These are phyloP conservation scores for Penicillium sp. DNA, from an alignment of 2,329 filamentous ascomycete species.

Conservation along the genomic window DNA sequence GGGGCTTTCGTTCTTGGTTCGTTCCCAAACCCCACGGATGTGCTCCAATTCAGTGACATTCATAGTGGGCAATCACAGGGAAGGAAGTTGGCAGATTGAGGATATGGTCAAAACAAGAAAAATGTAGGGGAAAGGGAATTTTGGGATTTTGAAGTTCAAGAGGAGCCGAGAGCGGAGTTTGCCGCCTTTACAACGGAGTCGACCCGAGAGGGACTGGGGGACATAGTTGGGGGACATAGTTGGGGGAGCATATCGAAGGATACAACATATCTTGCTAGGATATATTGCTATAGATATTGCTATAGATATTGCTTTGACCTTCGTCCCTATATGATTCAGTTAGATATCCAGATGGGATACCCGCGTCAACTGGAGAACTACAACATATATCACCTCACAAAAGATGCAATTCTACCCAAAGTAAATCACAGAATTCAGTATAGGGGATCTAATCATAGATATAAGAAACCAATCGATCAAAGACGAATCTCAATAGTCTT, in stretches of 20 bases:
- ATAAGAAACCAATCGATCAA: neutral
- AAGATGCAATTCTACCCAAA: neutral
- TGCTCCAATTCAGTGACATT: constrained; percentile 2
- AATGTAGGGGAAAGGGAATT: neutral
- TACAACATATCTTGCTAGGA: neutral
- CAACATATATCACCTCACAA: neutral
- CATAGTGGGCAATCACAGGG: neutral
- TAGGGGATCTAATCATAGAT: neutral
- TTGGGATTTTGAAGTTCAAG: neutral
- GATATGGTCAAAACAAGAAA: neutral
- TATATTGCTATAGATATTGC: neutral
- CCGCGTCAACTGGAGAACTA: neutral
- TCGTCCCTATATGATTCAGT: neutral
- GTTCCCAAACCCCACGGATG: constrained; percentile 8
- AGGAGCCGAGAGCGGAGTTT: neutral
- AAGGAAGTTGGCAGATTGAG: neutral
- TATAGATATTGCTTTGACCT: neutral
- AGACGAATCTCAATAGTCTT: neutral
- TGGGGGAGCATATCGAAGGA: neutral
- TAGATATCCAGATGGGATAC: neutral
- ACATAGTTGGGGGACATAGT: neutral
- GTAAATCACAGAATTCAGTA: neutral
- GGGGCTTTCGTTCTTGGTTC: constrained; percentile 8
- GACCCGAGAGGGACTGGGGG: neutral
- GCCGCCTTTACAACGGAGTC: neutral